phyloP scores from a whole-genome alignment of 2,329 filamentous ascomycete species.

The Fusarium chlamydosporum region DNA sequence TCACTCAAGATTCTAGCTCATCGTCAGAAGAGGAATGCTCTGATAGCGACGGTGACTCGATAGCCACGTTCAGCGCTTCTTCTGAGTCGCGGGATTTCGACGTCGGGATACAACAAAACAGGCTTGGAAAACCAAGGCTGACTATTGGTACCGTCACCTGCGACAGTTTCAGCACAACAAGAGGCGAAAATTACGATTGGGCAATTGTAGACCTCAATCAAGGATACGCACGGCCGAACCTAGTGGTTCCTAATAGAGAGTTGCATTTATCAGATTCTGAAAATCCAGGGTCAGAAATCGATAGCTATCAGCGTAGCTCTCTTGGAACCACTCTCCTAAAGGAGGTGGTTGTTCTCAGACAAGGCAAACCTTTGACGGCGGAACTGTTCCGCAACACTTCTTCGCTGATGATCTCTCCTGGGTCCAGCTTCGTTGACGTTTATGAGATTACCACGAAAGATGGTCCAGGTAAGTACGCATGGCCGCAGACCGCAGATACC shows the following conservation, averaged over 20 bases:
- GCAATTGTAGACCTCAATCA: neutral
- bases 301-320: no score
- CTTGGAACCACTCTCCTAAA: no score
- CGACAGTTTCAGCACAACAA: neutral
- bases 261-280: neutral
- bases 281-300: fast-evolving
- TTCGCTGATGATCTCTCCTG: neutral
- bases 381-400: neutral
- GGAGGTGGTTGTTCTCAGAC: no score
- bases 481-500: no score
- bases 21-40: neutral
- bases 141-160: neutral
- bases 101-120: fast-evolving
- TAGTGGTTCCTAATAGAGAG: neutral
- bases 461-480: neutral
- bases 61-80: neutral
- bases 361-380: fast-evolving
- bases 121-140: no score
- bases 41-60: neutral
- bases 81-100: neutral
- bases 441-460: neutral
- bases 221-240: neutral
- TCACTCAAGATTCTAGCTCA: fast-evolving
- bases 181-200: neutral
- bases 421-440: neutral